Percentiles rank a stretch among this genome's conserved stretches.
phyloP scores from a whole-genome alignment of 2,329 filamentous ascomycete species.

The Coniosporium tulheliwenetii region DNA sequence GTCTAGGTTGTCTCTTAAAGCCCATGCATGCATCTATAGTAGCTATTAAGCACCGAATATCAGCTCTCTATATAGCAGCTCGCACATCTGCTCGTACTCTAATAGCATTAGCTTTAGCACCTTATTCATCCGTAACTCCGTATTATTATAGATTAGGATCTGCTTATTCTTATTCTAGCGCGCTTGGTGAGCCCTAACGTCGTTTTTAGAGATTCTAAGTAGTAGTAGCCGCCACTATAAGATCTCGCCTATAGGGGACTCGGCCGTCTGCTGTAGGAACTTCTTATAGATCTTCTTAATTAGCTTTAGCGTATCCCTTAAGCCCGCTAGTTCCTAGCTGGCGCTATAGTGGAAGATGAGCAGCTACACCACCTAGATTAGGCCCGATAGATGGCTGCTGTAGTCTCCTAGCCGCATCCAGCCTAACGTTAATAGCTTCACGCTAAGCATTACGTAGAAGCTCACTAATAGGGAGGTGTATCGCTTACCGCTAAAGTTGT shows the following conservation, averaged over 20 bases:
- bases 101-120: not conserved
- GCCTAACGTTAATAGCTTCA: not conserved
- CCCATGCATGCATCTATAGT: not conserved
- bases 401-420: not conserved
- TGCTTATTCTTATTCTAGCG: not conserved
- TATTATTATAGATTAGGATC: not conserved
- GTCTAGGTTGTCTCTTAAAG: not conserved
- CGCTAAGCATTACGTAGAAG: not conserved
- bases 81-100: too few relatives aligned
- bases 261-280: not conserved
- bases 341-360: not conserved
- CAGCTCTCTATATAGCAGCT: not conserved
- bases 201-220: not conserved
- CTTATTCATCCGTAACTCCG: not conserved
- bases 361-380: not conserved
- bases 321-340: not conserved
- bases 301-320: slow-evolving; percentile 1
- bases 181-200: not conserved
- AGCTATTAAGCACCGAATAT: not conserved
- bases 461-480: not conserved
- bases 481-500: too few relatives aligned
- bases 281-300: not conserved
- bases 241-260: not conserved
- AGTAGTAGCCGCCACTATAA: not conserved
- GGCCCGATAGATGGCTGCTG: too few relatives aligned